Percentiles rank a stretch among this genome's conserved stretches.
These are phyloP conservation scores for Colletotrichum eleusines DNA, from an alignment of 2,329 filamentous ascomycete genomes.

Conservation along the genomic window DNA sequence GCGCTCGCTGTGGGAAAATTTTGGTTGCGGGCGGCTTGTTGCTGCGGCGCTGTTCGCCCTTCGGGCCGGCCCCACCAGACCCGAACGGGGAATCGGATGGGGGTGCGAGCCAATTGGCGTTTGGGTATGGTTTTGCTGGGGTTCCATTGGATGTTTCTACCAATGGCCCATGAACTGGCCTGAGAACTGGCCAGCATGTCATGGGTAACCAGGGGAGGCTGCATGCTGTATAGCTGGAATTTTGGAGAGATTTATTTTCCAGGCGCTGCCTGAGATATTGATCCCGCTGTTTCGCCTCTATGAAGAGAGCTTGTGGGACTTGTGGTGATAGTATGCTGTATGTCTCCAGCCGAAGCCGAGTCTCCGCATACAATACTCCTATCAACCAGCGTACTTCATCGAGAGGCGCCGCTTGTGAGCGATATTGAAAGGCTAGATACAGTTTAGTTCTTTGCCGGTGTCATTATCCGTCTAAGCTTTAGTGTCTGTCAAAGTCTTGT, in stretches of 20 bases:
- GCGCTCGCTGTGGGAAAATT: constrained; percentile 15
- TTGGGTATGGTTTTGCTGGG: not conserved
- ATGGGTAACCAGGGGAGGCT: not conserved
- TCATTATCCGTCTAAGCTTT: no score
- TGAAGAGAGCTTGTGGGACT: not conserved
- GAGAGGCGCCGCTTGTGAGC: no score
- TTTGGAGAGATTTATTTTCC: not conserved
- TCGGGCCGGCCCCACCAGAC: constrained; percentile 31
- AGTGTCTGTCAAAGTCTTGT: no score
- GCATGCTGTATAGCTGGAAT: not conserved
- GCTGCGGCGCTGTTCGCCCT: constrained; percentile 4
- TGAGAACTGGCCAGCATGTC: not conserved
- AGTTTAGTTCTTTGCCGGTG: no score
- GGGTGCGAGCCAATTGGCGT: constrained; percentile 20
- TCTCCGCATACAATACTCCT: no score
- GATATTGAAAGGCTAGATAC: no score
- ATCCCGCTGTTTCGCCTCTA: not conserved
- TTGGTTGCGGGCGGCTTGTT: constrained; percentile 16
- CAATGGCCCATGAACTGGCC: not conserved
- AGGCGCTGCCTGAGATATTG: not conserved
- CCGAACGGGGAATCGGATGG: constrained; percentile 16
- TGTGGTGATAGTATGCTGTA: no score
- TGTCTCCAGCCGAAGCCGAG: no score
- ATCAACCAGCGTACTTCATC: no score
- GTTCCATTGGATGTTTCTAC: not conserved